Conservation (phyloP, 176 grass and related monocot genomes). For the Carex pumila region DNA sequence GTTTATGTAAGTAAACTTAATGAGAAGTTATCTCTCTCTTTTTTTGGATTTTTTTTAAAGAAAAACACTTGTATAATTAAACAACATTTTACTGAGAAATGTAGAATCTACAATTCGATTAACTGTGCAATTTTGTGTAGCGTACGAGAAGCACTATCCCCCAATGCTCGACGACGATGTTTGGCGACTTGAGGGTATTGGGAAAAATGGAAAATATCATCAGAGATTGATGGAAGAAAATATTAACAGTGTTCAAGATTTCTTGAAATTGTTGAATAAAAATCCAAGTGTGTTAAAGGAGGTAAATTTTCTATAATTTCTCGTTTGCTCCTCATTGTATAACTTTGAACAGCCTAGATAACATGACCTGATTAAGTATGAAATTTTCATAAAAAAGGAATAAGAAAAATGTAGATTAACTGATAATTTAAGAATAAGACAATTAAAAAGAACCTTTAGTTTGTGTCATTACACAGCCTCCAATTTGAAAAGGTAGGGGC, state of each 20-base stretch:
- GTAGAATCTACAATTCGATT: not conserved
- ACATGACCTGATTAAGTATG: not conserved
- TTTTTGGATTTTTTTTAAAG: too few species aligned
- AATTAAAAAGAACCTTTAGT: not conserved
- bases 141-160: not conserved
- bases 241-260: slow-evolving; percentile 3
- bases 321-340: too few species aligned
- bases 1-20: slow-evolving; percentile 26
- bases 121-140: not conserved
- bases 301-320: not conserved
- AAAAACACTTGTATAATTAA: not conserved
- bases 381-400: too few species aligned
- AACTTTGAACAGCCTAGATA: not conserved
- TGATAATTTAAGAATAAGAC: not conserved
- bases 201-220: slow-evolving; percentile 8
- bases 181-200: slow-evolving; percentile 5
- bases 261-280: not conserved
- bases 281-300: not conserved
- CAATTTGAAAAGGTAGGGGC: not conserved
- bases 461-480: not conserved
- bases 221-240: not conserved
- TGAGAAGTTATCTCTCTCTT: too few species aligned
- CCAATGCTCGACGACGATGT: not conserved
- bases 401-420: not conserved
- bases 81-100: not conserved